Evolutionary conservation across 176 grass and related monocot genomes (phyloP).

Genomic region (Rhipidocladum racemiflorum): DNA sequence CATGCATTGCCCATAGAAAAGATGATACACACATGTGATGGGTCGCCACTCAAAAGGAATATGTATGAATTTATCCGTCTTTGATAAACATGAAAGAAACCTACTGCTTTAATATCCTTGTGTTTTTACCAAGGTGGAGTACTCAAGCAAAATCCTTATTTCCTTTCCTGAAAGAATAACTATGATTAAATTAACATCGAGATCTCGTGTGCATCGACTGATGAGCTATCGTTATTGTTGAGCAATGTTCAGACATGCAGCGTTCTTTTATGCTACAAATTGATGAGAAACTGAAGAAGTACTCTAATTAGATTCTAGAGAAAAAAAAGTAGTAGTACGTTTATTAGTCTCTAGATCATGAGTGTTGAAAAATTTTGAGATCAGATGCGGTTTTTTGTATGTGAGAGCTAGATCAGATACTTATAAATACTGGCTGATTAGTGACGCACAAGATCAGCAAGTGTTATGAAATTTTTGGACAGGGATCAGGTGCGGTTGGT

Average conservation of each 20-base stretch:
- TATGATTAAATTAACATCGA: neutral
- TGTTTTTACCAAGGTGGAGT: neutral
- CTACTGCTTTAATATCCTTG: neutral
- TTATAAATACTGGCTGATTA: neutral
- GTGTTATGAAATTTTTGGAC: no score
- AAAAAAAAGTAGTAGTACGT: neutral
- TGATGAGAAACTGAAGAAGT: neutral
- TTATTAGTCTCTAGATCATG: neutral
- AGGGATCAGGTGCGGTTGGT: no score
- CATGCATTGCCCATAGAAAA: no score
- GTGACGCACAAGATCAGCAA: neutral
- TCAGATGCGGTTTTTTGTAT: neutral
- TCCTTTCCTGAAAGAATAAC: neutral
- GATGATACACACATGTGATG: no score
- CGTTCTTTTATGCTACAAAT: neutral
- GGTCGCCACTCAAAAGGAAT: neutral
- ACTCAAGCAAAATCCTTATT: neutral
- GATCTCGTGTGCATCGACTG: neutral
- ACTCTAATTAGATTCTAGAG: neutral
- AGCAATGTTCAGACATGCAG: constrained; percentile 1
- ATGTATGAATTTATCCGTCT: neutral
- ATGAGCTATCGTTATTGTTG: neutral
- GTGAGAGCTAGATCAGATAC: neutral
- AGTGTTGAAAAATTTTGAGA: neutral
- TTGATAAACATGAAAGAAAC: neutral